Conservation (phyloP, 176 grass and related monocot species). For the Phoenix roebelenii region DNA sequence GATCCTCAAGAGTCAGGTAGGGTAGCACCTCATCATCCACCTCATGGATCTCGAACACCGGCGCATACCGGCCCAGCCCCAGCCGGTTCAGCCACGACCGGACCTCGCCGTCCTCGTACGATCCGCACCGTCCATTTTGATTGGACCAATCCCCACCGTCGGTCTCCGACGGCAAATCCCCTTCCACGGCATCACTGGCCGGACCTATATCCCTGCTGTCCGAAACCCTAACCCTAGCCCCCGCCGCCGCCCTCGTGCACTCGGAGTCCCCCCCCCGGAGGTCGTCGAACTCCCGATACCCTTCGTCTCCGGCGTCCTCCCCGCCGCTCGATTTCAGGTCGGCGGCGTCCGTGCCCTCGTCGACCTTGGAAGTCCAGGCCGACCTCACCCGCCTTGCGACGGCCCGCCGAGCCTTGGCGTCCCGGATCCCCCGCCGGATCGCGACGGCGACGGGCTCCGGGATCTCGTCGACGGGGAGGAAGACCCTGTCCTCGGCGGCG, state of each 20-base stretch:
- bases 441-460: constrained; percentile 4
- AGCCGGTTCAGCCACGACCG: constrained; percentile 33
- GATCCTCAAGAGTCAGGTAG: constrained; percentile 52
- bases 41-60: constrained; percentile 53
- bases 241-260: neutral
- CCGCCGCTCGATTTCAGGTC: constrained; percentile 2
- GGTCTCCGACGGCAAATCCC: neutral
- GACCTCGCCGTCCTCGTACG: constrained; percentile 5
- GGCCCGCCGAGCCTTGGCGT: too few relatives aligned
- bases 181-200: neutral
- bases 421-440: too few relatives aligned
- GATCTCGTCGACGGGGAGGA: constrained; percentile 24
- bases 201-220: neutral
- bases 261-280: neutral
- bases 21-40: constrained; percentile 52
- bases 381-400: too few relatives aligned
- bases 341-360: neutral
- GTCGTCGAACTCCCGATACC: neutral
- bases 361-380: neutral
- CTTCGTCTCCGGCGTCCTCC: constrained; percentile 1
- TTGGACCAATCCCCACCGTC: constrained; percentile 16
- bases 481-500: constrained; percentile 3
- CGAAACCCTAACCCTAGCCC: constrained; percentile 15
- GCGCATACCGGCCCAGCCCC: constrained; percentile 40
- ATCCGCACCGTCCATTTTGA: constrained; percentile 1